Evolutionary conservation across 148 eudicot species (phyloP).

Genomic region (Cornus controversa): DNA sequence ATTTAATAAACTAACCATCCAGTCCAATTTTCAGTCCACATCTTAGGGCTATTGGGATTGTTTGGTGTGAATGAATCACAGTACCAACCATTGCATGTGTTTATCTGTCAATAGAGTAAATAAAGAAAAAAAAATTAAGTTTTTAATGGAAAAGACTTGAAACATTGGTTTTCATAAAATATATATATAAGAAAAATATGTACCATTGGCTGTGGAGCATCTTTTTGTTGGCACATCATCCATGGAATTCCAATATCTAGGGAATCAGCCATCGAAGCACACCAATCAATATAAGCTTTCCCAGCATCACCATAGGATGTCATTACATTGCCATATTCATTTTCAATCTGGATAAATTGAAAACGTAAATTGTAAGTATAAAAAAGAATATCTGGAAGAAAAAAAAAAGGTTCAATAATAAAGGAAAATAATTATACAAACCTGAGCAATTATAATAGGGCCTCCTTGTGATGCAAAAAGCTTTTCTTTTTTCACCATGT

Average conservation of each 20-base stretch:
- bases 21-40: conserved; percentile 36
- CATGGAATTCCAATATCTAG: conserved; percentile 56
- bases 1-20: conserved; percentile 18
- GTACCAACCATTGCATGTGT: conserved; percentile 35
- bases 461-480: conserved; percentile 75
- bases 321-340: conserved; percentile 61
- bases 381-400: background rate
- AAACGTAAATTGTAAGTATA: background rate
- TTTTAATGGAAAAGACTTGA: background rate
- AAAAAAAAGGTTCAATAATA: too few species aligned
- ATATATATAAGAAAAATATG: background rate
- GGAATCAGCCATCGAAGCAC: conserved; percentile 52
- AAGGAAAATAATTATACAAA: conserved; percentile 9
- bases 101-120: conserved; percentile 1
- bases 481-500: conserved; percentile 50
- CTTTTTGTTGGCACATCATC: conserved; percentile 66
- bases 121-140: background rate
- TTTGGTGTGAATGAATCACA: conserved; percentile 22
- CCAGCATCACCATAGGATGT: conserved; percentile 44
- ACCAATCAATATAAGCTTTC: conserved; percentile 47
- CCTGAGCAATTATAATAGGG: conserved; percentile 67
- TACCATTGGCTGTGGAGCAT: conserved; percentile 62
- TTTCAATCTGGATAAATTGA: conserved; percentile 45
- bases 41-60: conserved; percentile 25
- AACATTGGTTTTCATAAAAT: background rate